Conservation (phyloP, 768 basidiomycete species). For the Plicaturopsis crispa region DNA sequence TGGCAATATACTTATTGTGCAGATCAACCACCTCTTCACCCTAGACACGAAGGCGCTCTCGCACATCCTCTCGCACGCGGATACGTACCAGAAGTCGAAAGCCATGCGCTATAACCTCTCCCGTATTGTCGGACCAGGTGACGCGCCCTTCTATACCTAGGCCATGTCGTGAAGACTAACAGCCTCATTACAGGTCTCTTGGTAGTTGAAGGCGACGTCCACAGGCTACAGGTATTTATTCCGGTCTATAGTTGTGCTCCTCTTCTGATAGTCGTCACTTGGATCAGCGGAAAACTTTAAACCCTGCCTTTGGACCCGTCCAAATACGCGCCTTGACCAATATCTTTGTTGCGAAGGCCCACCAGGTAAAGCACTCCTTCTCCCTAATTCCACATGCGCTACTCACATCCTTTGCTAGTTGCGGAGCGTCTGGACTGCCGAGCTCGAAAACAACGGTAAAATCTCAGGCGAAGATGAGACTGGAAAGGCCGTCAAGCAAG, state of each 20-base stretch:
- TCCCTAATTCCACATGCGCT: not conserved
- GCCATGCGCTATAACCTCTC: slow-evolving; percentile 5
- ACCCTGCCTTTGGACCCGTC: slow-evolving; percentile 16
- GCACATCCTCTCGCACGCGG: slow-evolving; percentile 35
- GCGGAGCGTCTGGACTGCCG: slow-evolving; percentile 18
- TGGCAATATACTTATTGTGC: too few relatives aligned
- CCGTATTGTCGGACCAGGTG: slow-evolving; percentile 10
- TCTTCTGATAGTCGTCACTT: too few relatives aligned
- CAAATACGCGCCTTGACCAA: slow-evolving; percentile 15
- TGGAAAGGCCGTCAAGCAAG: slow-evolving; percentile 6
- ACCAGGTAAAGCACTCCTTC: slow-evolving; percentile 9
- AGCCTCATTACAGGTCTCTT: slow-evolving; percentile 6
- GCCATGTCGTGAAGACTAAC: not conserved
- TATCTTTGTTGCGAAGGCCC: slow-evolving; percentile 13
- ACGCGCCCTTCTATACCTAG: not conserved
- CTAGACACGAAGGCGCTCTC: slow-evolving; percentile 37
- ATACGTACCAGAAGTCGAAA: slow-evolving; percentile 34
- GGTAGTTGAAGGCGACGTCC: slow-evolving; percentile 7
- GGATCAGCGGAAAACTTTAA: too few relatives aligned
- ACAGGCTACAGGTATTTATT: slow-evolving; percentile 7
- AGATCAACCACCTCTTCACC: slow-evolving; percentile 31
- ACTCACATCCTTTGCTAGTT: slow-evolving; percentile 8
- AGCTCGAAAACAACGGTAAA: slow-evolving; percentile 5
- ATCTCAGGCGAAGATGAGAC: slow-evolving; percentile 6
- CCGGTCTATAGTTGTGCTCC: too few relatives aligned